phyloP scores from a whole-genome alignment of 345 rosid species.

The Streptanthus diversifolius region DNA sequence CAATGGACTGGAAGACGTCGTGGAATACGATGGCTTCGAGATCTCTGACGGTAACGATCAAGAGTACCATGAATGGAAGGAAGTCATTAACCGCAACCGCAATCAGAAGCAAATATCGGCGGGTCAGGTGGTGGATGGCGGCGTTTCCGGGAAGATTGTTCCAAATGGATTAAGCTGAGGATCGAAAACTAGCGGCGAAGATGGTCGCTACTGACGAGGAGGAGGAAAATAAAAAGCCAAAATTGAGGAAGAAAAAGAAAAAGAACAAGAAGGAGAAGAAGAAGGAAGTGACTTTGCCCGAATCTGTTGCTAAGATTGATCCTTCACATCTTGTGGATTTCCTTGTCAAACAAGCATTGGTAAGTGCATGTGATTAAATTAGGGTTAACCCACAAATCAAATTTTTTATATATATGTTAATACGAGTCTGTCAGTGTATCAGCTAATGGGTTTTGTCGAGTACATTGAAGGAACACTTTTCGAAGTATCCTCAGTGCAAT shows the following conservation, averaged over 20 bases:
- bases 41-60: no score
- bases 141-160: no score
- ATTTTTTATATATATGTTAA: neutral
- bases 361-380: neutral
- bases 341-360: neutral
- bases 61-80: no score
- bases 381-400: neutral
- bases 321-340: neutral
- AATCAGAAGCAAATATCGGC: no score
- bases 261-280: neutral
- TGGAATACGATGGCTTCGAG: no score
- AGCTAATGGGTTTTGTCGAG: neutral
- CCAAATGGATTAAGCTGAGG: no score
- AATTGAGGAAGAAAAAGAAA: neutral
- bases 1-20: no score
- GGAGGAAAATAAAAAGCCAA: neutral
- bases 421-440: neutral
- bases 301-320: neutral
- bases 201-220: no score
- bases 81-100: no score
- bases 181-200: no score
- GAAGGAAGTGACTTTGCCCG: neutral
- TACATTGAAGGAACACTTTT: neutral
- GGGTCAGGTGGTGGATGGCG: no score
- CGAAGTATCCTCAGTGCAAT: neutral